These are phyloP conservation scores for Penicillium arizonense DNA, from an alignment of 495 filamentous ascomycete species.

Conservation along the genomic window DNA sequence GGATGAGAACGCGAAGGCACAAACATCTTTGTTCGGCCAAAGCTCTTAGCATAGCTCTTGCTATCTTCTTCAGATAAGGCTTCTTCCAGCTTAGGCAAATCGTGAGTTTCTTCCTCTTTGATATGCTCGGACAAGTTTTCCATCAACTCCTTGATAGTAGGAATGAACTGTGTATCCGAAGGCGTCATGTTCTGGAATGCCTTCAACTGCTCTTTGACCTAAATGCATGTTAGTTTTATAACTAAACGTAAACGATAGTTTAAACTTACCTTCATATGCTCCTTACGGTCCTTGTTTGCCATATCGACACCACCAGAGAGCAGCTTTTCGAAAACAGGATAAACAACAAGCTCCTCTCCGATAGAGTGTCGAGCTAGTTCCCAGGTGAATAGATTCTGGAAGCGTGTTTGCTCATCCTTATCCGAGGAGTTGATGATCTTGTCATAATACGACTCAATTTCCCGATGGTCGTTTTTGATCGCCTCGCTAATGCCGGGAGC, in stretches of 20 bases:
- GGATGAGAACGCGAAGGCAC: conserved; percentile 59
- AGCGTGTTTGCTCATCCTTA: conserved; percentile 48
- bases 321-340: conserved; percentile 64
- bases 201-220: conserved; percentile 65
- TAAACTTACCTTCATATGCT: conserved; percentile 52
- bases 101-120: conserved; percentile 56
- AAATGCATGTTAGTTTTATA: background rate
- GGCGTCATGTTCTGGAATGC: conserved; percentile 56
- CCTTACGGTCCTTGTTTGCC: conserved; percentile 57
- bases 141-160: conserved; percentile 54
- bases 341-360: conserved; percentile 68
- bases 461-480: conserved; percentile 62
- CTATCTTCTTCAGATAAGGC: conserved; percentile 35
- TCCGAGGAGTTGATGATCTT: conserved; percentile 51
- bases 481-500: background rate
- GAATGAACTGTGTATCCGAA: conserved; percentile 44
- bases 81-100: conserved; percentile 55
- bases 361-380: conserved; percentile 65
- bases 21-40: conserved; percentile 61
- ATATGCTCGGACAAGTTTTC: conserved; percentile 54
- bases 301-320: conserved; percentile 47
- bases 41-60: conserved; percentile 48
- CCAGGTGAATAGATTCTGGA: conserved; percentile 70
- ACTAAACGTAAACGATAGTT: background rate
- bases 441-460: conserved; percentile 58